Percentiles rank a stretch among this genome's conserved stretches.
Conservation (phyloP, 2,329 filamentous ascomycete species). For the Nakataea oryzae region DNA sequence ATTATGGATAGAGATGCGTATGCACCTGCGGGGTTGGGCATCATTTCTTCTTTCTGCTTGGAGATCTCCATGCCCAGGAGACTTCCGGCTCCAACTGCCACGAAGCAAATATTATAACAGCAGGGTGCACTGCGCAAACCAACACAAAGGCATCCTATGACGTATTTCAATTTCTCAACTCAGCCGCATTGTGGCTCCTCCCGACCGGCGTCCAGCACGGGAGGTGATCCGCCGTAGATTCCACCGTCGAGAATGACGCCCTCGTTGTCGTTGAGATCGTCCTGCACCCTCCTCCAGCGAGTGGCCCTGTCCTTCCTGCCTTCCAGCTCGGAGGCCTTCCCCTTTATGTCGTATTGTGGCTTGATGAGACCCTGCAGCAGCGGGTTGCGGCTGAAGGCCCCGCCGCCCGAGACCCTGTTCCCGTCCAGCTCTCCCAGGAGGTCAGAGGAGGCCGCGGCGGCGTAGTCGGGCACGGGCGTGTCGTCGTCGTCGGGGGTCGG, state of each 20-base stretch:
- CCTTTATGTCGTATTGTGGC: conserved; percentile 47
- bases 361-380: conserved; percentile 54
- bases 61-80: too few species aligned
- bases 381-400: conserved; percentile 60
- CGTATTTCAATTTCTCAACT: neutral
- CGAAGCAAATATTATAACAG: too few species aligned
- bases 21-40: too few species aligned
- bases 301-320: conserved; percentile 31
- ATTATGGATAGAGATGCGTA: too few species aligned
- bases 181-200: conserved; percentile 31
- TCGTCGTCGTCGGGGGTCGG: conserved; percentile 37
- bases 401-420: conserved; percentile 27
- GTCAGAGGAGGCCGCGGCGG: neutral
- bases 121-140: neutral
- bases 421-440: conserved; percentile 21
- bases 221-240: conserved; percentile 24
- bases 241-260: conserved; percentile 48
- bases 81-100: too few species aligned
- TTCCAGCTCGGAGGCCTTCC: conserved; percentile 33
- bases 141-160: neutral
- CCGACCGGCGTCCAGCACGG: conserved; percentile 11
- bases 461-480: conserved; percentile 20
- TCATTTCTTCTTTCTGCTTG: too few species aligned
- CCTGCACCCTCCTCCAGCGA: conserved; percentile 50
- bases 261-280: conserved; percentile 49